Evolutionary conservation across 116 monocot species (phyloP).

Genomic region (Posidonia oceanica): DNA sequence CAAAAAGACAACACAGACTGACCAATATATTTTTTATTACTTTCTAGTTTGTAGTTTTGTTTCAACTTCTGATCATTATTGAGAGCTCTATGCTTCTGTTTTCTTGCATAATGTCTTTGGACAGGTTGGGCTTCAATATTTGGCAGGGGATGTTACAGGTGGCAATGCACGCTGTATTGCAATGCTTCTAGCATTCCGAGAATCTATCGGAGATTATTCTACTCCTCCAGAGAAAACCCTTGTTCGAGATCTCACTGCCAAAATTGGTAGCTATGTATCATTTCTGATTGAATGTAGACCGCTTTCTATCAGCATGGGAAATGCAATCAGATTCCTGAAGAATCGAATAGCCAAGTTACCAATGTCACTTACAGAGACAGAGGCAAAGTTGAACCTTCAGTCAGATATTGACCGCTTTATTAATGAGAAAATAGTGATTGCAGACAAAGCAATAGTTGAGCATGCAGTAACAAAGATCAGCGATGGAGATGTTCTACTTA

Average conservation of each 20-base stretch:
- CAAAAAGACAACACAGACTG: too few species aligned
- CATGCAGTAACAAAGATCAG: conserved; percentile 86
- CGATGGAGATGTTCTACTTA: conserved; percentile 87
- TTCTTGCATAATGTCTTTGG: conserved; percentile 2
- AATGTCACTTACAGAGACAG: conserved; percentile 56
- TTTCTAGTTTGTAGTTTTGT: not conserved
- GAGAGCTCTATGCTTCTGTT: not conserved
- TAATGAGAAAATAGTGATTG: conserved; percentile 86
- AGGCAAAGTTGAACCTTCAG: conserved; percentile 63
- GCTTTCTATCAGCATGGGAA: conserved; percentile 97
- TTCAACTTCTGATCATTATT: not conserved
- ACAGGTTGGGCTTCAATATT: conserved; percentile 91
- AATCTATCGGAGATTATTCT: conserved; percentile 77
- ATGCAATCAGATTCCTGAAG: conserved; percentile 91
- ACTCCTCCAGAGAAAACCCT: conserved; percentile 73
- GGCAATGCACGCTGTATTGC: conserved; percentile 92
- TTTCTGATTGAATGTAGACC: conserved; percentile 95
- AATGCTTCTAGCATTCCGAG: conserved; percentile 86
- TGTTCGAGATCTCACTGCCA: conserved; percentile 69
- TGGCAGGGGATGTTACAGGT: conserved; percentile 75
- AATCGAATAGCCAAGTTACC: conserved; percentile 69
- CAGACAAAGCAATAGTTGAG: conserved; percentile 81
- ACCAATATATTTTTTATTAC: too few species aligned
- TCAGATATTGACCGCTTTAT: conserved; percentile 88
- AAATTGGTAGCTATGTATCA: conserved; percentile 78